Conservation (phyloP, 108 stramenopile species). For the Pseudonitzschia pungens region DNA sequence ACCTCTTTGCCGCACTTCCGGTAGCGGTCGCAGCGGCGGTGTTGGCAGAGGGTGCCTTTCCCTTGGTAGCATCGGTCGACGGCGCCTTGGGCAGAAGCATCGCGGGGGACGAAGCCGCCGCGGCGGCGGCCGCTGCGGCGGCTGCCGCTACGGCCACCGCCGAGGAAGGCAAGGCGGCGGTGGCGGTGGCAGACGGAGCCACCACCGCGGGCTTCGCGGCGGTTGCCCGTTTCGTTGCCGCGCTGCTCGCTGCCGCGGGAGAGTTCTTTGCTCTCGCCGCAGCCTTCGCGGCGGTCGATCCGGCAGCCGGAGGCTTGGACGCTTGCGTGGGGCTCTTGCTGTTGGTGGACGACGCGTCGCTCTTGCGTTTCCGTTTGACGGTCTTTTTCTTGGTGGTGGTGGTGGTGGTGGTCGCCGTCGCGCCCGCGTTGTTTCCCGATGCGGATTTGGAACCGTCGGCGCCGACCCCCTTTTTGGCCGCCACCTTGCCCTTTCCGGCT, state of each 20-base stretch:
- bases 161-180: slow-evolving; percentile 10
- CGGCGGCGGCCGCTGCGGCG: slow-evolving; percentile 26
- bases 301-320: slow-evolving; percentile 17
- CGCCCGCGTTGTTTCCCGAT: not conserved
- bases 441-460: slow-evolving; percentile 6
- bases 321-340: slow-evolving; percentile 20
- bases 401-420: not conserved
- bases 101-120: not conserved
- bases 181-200: slow-evolving; percentile 5
- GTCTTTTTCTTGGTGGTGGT: slow-evolving; percentile 22
- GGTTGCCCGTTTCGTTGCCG: slow-evolving; percentile 3
- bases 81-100: not conserved
- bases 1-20: slow-evolving; percentile 37
- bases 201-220: not conserved
- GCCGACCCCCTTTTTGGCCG: slow-evolving; percentile 10
- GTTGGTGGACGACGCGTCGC: not conserved
- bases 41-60: slow-evolving; percentile 13
- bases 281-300: slow-evolving; percentile 10
- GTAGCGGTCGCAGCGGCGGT: not conserved
- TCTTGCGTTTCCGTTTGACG: slow-evolving; percentile 51
- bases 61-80: slow-evolving; percentile 4
- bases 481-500: slow-evolving; percentile 18
- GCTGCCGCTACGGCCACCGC: slow-evolving; percentile 7
- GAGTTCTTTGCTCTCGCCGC: slow-evolving; percentile 17
- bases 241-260: slow-evolving; percentile 15